These are phyloP conservation scores for Parietaria judaica DNA, from an alignment of 306 rosid species.

Conservation along the genomic window DNA sequence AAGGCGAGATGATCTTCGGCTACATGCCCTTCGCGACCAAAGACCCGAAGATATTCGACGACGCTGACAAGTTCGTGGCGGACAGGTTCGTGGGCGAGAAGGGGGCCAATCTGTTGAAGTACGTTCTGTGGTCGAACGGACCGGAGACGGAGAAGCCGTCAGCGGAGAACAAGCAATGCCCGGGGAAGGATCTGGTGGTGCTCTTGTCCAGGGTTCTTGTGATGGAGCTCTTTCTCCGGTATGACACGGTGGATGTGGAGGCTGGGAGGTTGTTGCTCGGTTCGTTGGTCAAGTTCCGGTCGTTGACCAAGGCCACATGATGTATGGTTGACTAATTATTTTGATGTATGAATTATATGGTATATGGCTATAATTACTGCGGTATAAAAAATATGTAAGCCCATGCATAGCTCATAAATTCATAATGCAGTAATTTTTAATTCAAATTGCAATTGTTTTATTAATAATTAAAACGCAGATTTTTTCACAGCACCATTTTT, in stretches of 20 bases:
- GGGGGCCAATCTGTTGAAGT: constrained; percentile 43
- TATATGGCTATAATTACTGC: too few relatives aligned
- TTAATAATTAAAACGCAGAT: too few relatives aligned
- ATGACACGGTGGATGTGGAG: constrained; percentile 43
- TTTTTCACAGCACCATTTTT: too few relatives aligned
- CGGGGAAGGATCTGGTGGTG: constrained; percentile 48
- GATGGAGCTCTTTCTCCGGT: constrained; percentile 54
- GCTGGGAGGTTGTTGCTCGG: constrained; percentile 28
- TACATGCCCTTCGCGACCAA: constrained; percentile 65
- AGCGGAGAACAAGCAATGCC: constrained; percentile 50
- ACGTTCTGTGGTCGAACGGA: constrained; percentile 62
- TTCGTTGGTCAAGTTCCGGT: constrained; percentile 31
- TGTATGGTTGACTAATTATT: too few relatives aligned
- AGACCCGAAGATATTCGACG: constrained; percentile 46
- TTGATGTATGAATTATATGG: too few relatives aligned
- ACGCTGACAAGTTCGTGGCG: constrained; percentile 35
- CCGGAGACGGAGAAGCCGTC: constrained; percentile 41
- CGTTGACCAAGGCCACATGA: constrained; percentile 29
- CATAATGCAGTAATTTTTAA: too few relatives aligned
- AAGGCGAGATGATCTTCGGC: constrained; percentile 69
- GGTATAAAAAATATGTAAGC: too few relatives aligned
- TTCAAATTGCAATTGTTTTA: too few relatives aligned
- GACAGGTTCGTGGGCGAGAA: constrained; percentile 30
- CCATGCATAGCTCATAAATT: too few relatives aligned
- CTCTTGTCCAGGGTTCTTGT: constrained; percentile 35